phyloP scores from a whole-genome alignment of 1,284 basidiomycete species.

The Papiliotrema fonsecae region DNA sequence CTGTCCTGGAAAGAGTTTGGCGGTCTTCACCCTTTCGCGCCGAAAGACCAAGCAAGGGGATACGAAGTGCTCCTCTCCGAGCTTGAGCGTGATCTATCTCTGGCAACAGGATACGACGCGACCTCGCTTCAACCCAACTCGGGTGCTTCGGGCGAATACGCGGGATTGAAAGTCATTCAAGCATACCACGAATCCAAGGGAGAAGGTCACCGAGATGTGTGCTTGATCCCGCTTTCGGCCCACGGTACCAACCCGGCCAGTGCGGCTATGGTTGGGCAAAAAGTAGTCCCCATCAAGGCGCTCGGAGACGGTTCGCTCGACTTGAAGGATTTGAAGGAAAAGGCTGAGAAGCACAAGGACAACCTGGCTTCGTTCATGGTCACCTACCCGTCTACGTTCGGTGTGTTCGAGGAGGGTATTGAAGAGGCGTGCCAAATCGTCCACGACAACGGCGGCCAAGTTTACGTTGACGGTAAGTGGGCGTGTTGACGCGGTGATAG shows the following conservation, averaged over 20 bases:
- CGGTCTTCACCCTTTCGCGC: constrained; percentile 86
- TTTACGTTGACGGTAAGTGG: constrained; percentile 78
- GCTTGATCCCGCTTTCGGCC: constrained; percentile 89
- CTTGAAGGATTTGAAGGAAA: constrained; percentile 73
- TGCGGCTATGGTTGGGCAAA: constrained; percentile 94
- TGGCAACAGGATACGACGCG: constrained; percentile 90
- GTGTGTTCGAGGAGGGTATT: constrained; percentile 92
- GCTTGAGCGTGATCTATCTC: constrained; percentile 83
- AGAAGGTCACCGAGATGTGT: constrained; percentile 81
- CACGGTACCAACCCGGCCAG: constrained; percentile 96
- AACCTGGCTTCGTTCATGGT: constrained; percentile 96
- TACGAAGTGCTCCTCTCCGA: constrained; percentile 84
- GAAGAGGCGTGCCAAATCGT: constrained; percentile 89
- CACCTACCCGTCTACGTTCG: constrained; percentile 93
- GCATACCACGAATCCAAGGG: constrained; percentile 89
- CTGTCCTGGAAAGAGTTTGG: constrained; percentile 91
- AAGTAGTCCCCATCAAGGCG: constrained; percentile 90
- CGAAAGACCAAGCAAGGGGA: constrained; percentile 81
- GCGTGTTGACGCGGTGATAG: neutral
- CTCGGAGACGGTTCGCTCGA: constrained; percentile 83
- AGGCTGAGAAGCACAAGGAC: constrained; percentile 87
- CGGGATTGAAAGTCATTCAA: constrained; percentile 86
- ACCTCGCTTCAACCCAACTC: constrained; percentile 97
- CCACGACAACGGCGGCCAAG: constrained; percentile 92
- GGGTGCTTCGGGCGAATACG: constrained; percentile 91